A percentile compares a stretch with the other conserved stretches of the same genome.
These are phyloP conservation scores for Phaeosphaeria sp. DNA, from an alignment of 2,329 filamentous ascomycete genomes.

Conservation along the genomic window DNA sequence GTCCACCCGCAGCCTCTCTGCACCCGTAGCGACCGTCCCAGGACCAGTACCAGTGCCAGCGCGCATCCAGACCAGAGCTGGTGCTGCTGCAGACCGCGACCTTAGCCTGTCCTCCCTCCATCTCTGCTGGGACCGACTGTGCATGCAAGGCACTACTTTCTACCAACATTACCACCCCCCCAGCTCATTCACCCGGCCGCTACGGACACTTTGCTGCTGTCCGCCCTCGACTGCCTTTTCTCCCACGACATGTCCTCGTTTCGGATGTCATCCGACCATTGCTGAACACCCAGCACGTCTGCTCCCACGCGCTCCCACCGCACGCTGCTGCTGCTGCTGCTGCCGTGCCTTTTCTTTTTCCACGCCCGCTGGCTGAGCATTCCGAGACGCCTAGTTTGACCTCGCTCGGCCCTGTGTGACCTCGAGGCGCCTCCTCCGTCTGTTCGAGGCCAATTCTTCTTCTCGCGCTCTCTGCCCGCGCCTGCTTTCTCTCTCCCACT, in stretches of 20 bases:
- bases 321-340: slow-evolving; percentile 2
- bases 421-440: slow-evolving; percentile 23
- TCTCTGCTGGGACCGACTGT: slow-evolving; percentile 37
- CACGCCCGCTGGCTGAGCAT: slow-evolving; percentile 17
- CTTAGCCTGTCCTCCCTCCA: slow-evolving; percentile 23
- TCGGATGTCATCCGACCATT: slow-evolving; percentile 20
- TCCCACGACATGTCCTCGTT: slow-evolving; percentile 29
- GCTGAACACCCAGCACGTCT: slow-evolving; percentile 6
- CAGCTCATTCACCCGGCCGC: slow-evolving; percentile 34
- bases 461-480: slow-evolving; percentile 21
- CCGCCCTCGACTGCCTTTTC: slow-evolving; percentile 16
- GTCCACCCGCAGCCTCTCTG: slow-evolving; percentile 7
- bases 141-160: slow-evolving; percentile 42
- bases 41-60: too few species aligned
- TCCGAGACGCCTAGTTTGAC: slow-evolving; percentile 20
- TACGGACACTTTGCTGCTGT: slow-evolving; percentile 27
- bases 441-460: not conserved
- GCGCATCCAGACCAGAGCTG: slow-evolving; percentile 28
- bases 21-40: too few species aligned
- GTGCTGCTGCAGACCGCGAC: slow-evolving; percentile 17
- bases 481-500: slow-evolving; percentile 4
- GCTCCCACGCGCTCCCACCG: slow-evolving; percentile 10
- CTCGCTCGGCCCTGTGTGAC: slow-evolving; percentile 33
- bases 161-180: slow-evolving; percentile 16
- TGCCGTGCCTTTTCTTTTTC: slow-evolving; percentile 23